Evolutionary conservation across 805 yeast species (phyloP), one percentile per base, ranked within the genome.

Genomic region (Ogataea angusta): DNA sequence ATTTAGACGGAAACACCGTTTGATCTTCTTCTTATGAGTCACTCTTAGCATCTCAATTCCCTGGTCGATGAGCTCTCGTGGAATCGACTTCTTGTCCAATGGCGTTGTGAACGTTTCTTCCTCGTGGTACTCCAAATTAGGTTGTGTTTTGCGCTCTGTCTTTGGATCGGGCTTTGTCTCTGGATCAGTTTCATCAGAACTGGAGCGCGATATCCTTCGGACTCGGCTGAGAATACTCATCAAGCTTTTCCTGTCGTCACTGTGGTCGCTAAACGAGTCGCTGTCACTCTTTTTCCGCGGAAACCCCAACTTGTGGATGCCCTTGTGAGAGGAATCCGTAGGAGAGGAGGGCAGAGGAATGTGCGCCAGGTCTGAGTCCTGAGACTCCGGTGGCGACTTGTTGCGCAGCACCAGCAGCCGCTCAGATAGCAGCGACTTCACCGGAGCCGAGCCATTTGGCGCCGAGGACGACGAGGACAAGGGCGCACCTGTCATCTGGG

Each of bases 21-120:
- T 76, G 15, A 80, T 77, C 49, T 73, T 75, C 48, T 87, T 85
- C 47, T 77, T 77, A 40, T 79, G 82, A 2, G 95, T 85, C 14
- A 87, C 75, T 50, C 87, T 73, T 21, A 84, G 58, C 45, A 87
- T 63, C 2, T 80, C 73, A 12, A 85, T 55, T 0, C 95, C 95
- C 3, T 67, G 69, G 8, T 69, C 63, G 5, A 79, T 56, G n/a
- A 72, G 62, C 3, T 69, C 70, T 0, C 75, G 68, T 0, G 83
- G 75, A 10, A 70, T 61, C 0, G 66, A 54, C 14, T 55, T 56
- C 27, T 56, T 49, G 31, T 56, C 62, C 5, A 56, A 25, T 3
- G 58, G 60, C 8, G 32, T 38, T 3, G 39, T 14, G 19, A 38
- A 50, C 1, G 16, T 17, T 16, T 49, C 53, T 3, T 45, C 51